Base-by-base conservation (phyloP, 2,329 filamentous ascomycete species). In the Paecilomyces fulvus region DNA sequence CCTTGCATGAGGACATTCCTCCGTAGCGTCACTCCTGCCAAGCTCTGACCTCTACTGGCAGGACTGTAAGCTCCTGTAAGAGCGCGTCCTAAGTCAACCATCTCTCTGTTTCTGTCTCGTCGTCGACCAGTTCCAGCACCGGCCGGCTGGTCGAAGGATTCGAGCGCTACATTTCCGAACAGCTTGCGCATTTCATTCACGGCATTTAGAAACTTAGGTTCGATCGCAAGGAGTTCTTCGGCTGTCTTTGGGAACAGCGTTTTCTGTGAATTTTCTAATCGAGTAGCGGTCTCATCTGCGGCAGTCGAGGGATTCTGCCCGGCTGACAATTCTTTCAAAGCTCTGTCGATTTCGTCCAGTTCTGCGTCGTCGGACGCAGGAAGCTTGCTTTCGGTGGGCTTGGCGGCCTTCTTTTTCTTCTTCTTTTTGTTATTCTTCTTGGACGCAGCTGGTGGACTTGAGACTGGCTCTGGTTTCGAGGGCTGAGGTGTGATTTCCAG, bases 171-270 rank as follows among this genome's bases (percentile, higher is more conserved):
- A 59, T 80, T 81, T 3, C 87, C 87, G 68, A 89, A 90, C 0
- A 90, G 75, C 61, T 80, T 83, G 56, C 84, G 87, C 90, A 99
- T 96, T 75, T 99, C 94, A 66, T 96, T 95, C 33, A 87, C 80
- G 7, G 89, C 89, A 68, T 92, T 92, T 10, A 99, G 81, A 63
- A 91, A 84, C 62, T 88, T 82, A 0, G 86, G 83, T 63, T 88
- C 85, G 53, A 89, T 76, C 2, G 79, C 74, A 0, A 89, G 75
- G 11, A 88, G 71, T 20, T 78, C 74, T 72, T 69, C 82, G 59
- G 77, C 78, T 52, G 63, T 66, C 56, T 66, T 72, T 7, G 70
- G 60, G 54, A 71, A 73, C 6, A 56, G 58, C 17, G 55, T 52
- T 49, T 80, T 72, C 12, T 57, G 61, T 20, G 31, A 53, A 51